Percentiles rank a stretch among this genome's conserved stretches.
Conservation (phyloP, 176 grass and related monocot genomes). For the Lolium perenne region DNA sequence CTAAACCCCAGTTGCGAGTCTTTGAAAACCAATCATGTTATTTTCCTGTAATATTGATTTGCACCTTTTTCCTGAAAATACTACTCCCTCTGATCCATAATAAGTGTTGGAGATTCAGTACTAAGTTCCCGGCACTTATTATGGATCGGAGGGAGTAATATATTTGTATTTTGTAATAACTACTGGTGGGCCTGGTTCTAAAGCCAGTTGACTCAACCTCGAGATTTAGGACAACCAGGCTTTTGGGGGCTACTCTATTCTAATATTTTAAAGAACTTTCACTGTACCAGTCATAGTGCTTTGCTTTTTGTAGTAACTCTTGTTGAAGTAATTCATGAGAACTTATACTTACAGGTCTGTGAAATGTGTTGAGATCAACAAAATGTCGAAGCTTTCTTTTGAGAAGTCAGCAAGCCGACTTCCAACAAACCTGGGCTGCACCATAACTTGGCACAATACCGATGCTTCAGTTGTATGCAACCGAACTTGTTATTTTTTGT, state of each 20-base stretch:
- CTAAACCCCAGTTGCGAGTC: not conserved
- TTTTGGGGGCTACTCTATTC: not conserved
- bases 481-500: constrained; percentile 36
- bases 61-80: constrained; percentile 2
- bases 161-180: constrained; percentile 9
- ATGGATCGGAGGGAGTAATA: too few species aligned
- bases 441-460: constrained; percentile 94
- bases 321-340: constrained; percentile 36
- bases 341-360: constrained; percentile 69
- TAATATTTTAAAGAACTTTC: constrained; percentile 19
- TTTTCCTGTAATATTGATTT: constrained; percentile 29
- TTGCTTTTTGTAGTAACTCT: not conserved
- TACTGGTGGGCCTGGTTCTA: not conserved
- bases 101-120: too few species aligned
- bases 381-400: constrained; percentile 87
- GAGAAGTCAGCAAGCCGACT: constrained; percentile 87
- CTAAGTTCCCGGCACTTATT: too few species aligned
- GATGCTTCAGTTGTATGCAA: constrained; percentile 89
- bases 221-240: not conserved
- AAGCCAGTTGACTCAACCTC: not conserved
- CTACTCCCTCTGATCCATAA: too few species aligned
- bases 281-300: constrained; percentile 23
- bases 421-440: constrained; percentile 69
- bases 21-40: not conserved
- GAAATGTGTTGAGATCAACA: constrained; percentile 99